Evolutionary conservation across 2,329 filamentous ascomycete genomes (phyloP), one percentile per base, ranked within the genome.

Genomic region (Arthrobotrys pseudoclavata): DNA sequence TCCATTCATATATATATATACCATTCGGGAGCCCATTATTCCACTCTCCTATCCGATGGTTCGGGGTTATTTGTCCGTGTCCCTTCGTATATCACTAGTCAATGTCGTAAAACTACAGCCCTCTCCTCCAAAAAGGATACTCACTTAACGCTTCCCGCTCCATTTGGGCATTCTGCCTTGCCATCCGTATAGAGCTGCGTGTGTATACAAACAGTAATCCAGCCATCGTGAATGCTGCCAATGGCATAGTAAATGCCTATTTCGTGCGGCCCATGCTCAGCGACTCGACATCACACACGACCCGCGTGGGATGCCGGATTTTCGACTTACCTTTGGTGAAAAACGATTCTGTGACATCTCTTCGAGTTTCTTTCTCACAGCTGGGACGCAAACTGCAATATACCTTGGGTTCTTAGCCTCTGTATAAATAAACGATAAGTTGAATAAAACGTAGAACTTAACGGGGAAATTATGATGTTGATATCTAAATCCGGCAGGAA

Each of bases 151-250:
- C 87, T 80, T 89, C 86, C 57, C 89, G 84, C 66, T 89, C 87
- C 78, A 85, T 84, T 80, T 89, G 86, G 0, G 90, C 90, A 79
- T 91, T 91, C 55, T 87, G 85, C 80, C 91, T 91, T 1, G 91
- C 91, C 24, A 89, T 88, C 76, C 87, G 86, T 79, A 92, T 92
- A 24, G 88, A 90, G 7, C 87, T 90, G 62, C 90, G 85, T 29
- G 89, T 86, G 83, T 92, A 92, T 47, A 85, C 85, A 71, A 88
- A 86, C 22, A 88, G 83, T 12, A 88, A 81, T 55, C 84, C 83
- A 2, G 87, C 87, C 87, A 88, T 88, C 18, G 86, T 86, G 76
- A 87, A 87, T 45, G 87, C 87, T 18, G 87, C 87, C 22, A 86
- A 82, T 7, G 87, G 87, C 66, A 86, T 86, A 75, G 86, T 85